Evolutionary conservation across 306 rosid genomes (phyloP), one percentile per base, ranked within the genome.

Genomic region (Ammopiptanthus mongolicus): DNA sequence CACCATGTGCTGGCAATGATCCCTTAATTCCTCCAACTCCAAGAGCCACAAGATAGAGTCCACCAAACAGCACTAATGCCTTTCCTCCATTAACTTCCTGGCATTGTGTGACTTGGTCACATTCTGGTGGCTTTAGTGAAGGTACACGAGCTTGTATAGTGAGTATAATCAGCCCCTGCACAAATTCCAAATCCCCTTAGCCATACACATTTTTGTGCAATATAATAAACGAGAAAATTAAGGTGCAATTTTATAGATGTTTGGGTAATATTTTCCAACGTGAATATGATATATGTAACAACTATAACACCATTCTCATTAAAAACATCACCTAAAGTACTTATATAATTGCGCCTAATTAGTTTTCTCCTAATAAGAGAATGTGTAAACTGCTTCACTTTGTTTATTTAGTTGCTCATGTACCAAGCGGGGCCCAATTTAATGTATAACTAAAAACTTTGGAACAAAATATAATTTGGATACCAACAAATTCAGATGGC

Each of bases 1-100:
- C 97, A 12, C 98, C 98, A 39, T 94, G 98, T 17, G 91, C 3
- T 1, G 98, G 84, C 6, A 94, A 78, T 17, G 96, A 91, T 7
- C 98, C 98, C 39, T 94, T 94, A 12, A 91, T 88, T 18, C 98
- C 98, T 28, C 98, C 97, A 19, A 86, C 91, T 12, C 98, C 98
- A 36, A 94, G 83, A 1, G 98, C 98, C 82, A 88, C 96, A 64
- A 94, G 78, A 78, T 94, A 94, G 19, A 94, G 87, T 7, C 97
- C 97, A 2, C 37, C 42, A 51, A 81, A 94, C 8, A 94, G 60
- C 85, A 91, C 82, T 9, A 84, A 80, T 21, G 91, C 95, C 76
- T 86, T 77, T 21, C 85, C 89, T 1, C 96, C 97, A 29, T 42
- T 21, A 2, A 88, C 93, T 83, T 91, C 90, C 23, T 86, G 31